Conservation (phyloP, 345 rosid genomes). For the Draba incana region DNA sequence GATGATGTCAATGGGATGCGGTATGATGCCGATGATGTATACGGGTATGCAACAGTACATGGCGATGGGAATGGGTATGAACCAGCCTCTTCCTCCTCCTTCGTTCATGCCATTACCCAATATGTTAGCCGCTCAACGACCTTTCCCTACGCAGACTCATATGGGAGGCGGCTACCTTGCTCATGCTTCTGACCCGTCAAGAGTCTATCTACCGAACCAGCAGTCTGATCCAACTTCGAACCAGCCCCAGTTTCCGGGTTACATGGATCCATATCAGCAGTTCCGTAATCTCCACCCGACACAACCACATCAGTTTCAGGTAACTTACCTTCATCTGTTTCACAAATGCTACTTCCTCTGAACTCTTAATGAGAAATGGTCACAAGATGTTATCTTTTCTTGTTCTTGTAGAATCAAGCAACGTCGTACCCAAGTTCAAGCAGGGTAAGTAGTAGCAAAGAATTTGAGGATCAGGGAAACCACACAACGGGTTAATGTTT, state of each 20-base stretch:
- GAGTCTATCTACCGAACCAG: slow-evolving; percentile 49
- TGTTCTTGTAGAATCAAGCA: slow-evolving; percentile 53
- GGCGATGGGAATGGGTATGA: slow-evolving; percentile 64
- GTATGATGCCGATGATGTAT: slow-evolving; percentile 79
- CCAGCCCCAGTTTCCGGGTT: slow-evolving; percentile 50
- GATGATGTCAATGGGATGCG: slow-evolving; percentile 93
- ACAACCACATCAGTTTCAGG: slow-evolving; percentile 65
- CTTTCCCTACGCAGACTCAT: slow-evolving; percentile 59
- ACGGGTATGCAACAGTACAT: slow-evolving; percentile 65
- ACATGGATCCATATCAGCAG: slow-evolving; percentile 72
- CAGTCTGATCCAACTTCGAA: slow-evolving; percentile 48
- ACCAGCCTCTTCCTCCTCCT: slow-evolving; percentile 46
- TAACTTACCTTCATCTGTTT: slow-evolving; percentile 24
- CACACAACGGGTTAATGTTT: slow-evolving; percentile 27
- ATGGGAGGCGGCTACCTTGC: slow-evolving; percentile 55
- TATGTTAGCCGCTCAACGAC: slow-evolving; percentile 54
- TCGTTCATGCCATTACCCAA: slow-evolving; percentile 75
- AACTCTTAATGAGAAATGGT: background rate
- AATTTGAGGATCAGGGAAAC: slow-evolving; percentile 50
- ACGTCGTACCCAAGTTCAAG: slow-evolving; percentile 55
- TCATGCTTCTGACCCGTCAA: slow-evolving; percentile 62
- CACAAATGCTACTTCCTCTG: background rate
- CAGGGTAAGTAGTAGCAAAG: slow-evolving; percentile 61
- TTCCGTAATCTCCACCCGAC: slow-evolving; percentile 56
- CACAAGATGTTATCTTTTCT: background rate